Evolutionary conservation across 768 basidiomycete genomes (phyloP), one percentile per base, ranked within the genome.

Genomic region (Ramaria sp.): DNA sequence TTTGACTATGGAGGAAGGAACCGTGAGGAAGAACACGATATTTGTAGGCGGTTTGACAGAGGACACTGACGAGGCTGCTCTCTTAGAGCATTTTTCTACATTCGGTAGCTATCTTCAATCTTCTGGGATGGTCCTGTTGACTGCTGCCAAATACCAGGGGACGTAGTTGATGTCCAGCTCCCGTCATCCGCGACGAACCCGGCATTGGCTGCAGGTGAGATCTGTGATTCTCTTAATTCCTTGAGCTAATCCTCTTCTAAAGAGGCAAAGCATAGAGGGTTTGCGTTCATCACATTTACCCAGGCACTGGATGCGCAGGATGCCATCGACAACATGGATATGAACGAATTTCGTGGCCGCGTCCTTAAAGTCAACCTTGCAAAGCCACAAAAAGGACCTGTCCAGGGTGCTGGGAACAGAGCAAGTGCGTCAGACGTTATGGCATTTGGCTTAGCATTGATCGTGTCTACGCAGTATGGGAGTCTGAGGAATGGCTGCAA

Each of bases 321-420:
- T 66, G 95, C 95, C 27, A 95, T 97, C 57, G 95, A 98, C 74
- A 98, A 98, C 71, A 97, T 93, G 89, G 93, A 98, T 68, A 72
- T 94, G 69, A 96, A 95, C 63, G 93, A 94, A 65, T 73, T 88
- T 56, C 76, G 72, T 48, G 90, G 83, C 48, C 79, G 78, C 56
- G 83, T 86, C 50, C 69, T 88, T 58, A 88, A 84, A 70, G 91
- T 84, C 48, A 95, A 88, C 65, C 68, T 93, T 38, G 93, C 94
- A 8, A 78, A 86, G 43, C 89, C 90, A 5, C 79, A 82, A 73
- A 92, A 87, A 64, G 78, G 76, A 1, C 74, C 81, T 32, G 66
- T 81, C 43, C 81, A 85, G 61, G 60, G 69, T 57, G 68, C 72
- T 52, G 80, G 82, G 34, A 88, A 88, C 69, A 77, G 86, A 72